Conservation (phyloP, 768 basidiomycete genomes). For the Hygrocybe coccinea region DNA sequence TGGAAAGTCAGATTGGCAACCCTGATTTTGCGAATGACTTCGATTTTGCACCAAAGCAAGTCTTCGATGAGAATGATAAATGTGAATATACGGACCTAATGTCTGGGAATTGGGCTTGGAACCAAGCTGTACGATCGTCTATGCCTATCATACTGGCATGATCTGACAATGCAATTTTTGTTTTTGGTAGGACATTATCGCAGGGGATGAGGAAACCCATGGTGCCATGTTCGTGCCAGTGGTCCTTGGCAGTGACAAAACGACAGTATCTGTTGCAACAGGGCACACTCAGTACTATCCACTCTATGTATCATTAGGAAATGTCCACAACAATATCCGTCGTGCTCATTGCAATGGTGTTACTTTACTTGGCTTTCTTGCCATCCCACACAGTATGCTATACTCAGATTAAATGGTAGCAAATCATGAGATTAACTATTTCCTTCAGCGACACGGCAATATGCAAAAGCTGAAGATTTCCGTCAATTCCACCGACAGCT, state of each 20-base stretch:
- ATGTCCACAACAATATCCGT: slow-evolving; percentile 28
- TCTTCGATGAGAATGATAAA: slow-evolving; percentile 21
- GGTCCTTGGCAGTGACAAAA: slow-evolving; percentile 38
- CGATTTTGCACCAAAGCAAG: slow-evolving; percentile 30
- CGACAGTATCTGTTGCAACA: slow-evolving; percentile 34
- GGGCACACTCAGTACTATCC: slow-evolving; percentile 36
- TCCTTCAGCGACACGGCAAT: background rate
- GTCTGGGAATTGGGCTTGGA: slow-evolving; percentile 35
- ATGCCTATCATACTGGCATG: background rate
- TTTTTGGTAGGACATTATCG: slow-evolving; percentile 11
- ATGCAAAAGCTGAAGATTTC: slow-evolving; percentile 17
- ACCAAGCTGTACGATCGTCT: slow-evolving; percentile 26
- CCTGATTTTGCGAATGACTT: slow-evolving; percentile 31
- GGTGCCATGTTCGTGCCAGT: slow-evolving; percentile 31
- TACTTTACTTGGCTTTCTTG: slow-evolving; percentile 25
- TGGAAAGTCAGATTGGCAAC: slow-evolving; percentile 30
- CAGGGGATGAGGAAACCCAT: slow-evolving; percentile 12
- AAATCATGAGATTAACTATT: background rate
- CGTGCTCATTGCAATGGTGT: slow-evolving; percentile 30
- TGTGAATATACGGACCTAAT: slow-evolving; percentile 33
- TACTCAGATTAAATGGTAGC: background rate
- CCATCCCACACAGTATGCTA: slow-evolving; percentile 27
- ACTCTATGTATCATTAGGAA: slow-evolving; percentile 30
- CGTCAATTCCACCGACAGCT: slow-evolving; percentile 27
- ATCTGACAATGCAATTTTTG: too few species aligned